Percentiles rank a stretch among this genome's conserved stretches.
phyloP scores from a whole-genome alignment of 139 green algal species.

The Ulvella scutata region DNA sequence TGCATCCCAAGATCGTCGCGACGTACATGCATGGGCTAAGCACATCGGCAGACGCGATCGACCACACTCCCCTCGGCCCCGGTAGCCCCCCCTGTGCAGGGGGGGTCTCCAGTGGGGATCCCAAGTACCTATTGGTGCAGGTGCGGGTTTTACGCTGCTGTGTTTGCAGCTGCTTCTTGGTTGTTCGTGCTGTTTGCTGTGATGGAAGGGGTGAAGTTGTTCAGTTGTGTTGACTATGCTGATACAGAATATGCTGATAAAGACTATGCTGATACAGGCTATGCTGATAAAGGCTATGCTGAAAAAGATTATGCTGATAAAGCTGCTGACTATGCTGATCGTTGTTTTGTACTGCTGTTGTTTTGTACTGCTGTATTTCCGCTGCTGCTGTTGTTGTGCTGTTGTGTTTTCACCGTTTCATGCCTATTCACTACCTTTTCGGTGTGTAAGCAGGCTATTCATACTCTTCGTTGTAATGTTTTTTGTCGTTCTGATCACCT shows the following conservation, averaged over 20 bases:
- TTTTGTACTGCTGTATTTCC: too few relatives aligned
- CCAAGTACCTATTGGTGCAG: not conserved
- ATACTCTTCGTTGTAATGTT: too few relatives aligned
- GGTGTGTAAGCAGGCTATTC: too few relatives aligned
- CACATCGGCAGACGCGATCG: not conserved
- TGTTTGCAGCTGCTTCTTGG: not conserved
- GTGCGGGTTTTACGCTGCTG: too few relatives aligned
- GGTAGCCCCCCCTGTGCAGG: not conserved
- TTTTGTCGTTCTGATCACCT: too few relatives aligned
- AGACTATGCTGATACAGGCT: not conserved
- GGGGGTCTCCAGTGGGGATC: not conserved
- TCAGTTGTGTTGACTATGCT: not conserved
- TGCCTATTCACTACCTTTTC: too few relatives aligned
- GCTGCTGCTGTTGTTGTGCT: too few relatives aligned
- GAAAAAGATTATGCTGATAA: not conserved
- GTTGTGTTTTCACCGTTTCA: too few relatives aligned
- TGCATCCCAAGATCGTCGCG: not conserved
- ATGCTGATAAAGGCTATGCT: not conserved
- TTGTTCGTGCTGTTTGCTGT: not conserved
- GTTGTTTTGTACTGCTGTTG: too few relatives aligned
- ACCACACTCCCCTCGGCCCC: not conserved
- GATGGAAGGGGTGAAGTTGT: too few relatives aligned
- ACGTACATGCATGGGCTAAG: not conserved
- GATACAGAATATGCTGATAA: not conserved
- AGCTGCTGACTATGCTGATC: too few relatives aligned